Conservation (phyloP, 139 green algal genomes). For the Coelastrella sp. region DNA sequence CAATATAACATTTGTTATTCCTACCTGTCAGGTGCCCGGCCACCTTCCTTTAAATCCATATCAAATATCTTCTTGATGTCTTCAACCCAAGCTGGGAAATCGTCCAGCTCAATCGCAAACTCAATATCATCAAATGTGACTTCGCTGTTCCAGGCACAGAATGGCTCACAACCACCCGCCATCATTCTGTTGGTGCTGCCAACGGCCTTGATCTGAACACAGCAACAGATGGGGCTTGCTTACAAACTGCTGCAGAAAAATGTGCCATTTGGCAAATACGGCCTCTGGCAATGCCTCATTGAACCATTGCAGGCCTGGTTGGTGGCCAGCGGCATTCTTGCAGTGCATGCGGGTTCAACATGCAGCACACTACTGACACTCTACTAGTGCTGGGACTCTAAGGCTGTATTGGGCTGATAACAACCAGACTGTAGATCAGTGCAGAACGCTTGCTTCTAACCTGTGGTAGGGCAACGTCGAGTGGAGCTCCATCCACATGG, state of each 20-base stretch:
- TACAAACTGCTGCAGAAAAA: background rate
- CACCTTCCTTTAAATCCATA: constrained; percentile 8
- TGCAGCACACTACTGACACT: too few relatives aligned
- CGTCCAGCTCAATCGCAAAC: constrained; percentile 40
- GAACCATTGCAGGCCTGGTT: too few relatives aligned
- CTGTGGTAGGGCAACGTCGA: constrained; percentile 16
- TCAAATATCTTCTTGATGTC: constrained; percentile 32
- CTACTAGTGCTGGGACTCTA: too few relatives aligned
- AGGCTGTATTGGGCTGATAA: too few relatives aligned
- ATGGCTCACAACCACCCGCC: constrained; percentile 38
- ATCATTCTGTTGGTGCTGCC: constrained; percentile 47
- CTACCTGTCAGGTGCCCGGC: constrained; percentile 23
- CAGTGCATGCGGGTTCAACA: too few relatives aligned
- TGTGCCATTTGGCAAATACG: background rate
- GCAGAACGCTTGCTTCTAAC: too few relatives aligned
- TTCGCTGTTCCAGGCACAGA: constrained; percentile 37
- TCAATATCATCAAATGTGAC: constrained; percentile 43
- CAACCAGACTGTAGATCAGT: too few relatives aligned
- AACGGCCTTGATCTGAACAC: background rate
- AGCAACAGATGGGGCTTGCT: background rate
- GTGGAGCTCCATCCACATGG: background rate
- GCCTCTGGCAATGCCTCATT: too few relatives aligned
- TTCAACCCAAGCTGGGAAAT: constrained; percentile 38
- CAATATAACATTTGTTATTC: background rate
- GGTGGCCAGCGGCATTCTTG: too few relatives aligned